Conservation (phyloP, 441 rosid genomes). For the Gossypium lobatum region DNA sequence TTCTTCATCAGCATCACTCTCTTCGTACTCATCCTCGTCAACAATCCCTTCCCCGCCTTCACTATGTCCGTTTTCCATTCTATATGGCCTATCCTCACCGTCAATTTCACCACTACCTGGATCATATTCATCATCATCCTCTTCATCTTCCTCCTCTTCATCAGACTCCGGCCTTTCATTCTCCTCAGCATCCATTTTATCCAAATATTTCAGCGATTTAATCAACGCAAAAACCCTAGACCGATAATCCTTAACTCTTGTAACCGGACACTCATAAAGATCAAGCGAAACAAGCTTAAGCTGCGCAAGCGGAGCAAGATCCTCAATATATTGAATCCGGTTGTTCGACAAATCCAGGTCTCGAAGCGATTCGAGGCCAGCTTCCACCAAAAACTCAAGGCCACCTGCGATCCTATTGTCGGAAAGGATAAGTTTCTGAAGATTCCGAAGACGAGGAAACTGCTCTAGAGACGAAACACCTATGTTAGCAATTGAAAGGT, state of each 20-base stretch:
- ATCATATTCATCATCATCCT: slow-evolving; percentile 48
- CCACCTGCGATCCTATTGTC: slow-evolving; percentile 68
- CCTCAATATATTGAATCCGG: slow-evolving; percentile 62
- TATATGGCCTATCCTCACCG: slow-evolving; percentile 42
- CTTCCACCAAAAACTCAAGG: slow-evolving; percentile 50
- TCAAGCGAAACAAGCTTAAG: slow-evolving; percentile 61
- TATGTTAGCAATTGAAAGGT: slow-evolving; percentile 55
- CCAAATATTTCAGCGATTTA: slow-evolving; percentile 60
- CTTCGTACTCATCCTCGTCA: slow-evolving; percentile 42
- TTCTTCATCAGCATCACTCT: slow-evolving; percentile 71
- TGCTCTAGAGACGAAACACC: slow-evolving; percentile 63
- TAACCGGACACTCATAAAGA: slow-evolving; percentile 69
- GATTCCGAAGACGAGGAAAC: slow-evolving; percentile 48
- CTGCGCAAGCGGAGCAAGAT: slow-evolving; percentile 61
- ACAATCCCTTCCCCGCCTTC: slow-evolving; percentile 40
- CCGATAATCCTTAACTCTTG: slow-evolving; percentile 64
- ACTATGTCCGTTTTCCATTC: slow-evolving; percentile 39
- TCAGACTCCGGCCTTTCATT: slow-evolving; percentile 70
- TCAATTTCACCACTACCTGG: slow-evolving; percentile 67
- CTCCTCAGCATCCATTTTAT: slow-evolving; percentile 66
- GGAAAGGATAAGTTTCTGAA: slow-evolving; percentile 53
- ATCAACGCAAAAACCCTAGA: slow-evolving; percentile 71
- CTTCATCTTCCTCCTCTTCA: slow-evolving; percentile 48
- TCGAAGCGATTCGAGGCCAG: slow-evolving; percentile 54
- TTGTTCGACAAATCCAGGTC: slow-evolving; percentile 67